Percentiles rank a stretch among this genome's conserved stretches.
phyloP scores from a whole-genome alignment of 305 asterid genomes.

The Andrographis paniculata region DNA sequence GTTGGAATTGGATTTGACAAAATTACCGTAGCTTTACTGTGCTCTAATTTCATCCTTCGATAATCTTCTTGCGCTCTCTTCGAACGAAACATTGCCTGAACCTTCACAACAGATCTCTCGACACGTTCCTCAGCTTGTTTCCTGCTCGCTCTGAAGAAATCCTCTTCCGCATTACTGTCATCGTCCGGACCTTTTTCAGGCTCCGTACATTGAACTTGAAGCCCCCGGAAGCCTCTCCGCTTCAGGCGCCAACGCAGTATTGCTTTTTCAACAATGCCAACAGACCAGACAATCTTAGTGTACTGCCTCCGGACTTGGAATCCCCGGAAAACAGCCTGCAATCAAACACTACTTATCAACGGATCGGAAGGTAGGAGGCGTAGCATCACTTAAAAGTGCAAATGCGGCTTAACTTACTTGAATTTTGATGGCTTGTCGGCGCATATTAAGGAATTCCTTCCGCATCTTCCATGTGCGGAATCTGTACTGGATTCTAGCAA shows the following conservation, averaged over 20 bases:
- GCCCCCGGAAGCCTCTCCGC: conserved; percentile 92
- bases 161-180: conserved; percentile 60
- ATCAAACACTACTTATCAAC: not conserved
- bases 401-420: conserved; percentile 44
- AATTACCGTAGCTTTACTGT: conserved; percentile 49
- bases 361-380: not conserved
- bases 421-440: conserved; percentile 75
- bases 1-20: not conserved
- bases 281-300: conserved; percentile 73
- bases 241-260: conserved; percentile 89
- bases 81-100: conserved; percentile 95
- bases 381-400: not conserved
- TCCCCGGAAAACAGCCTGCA: conserved; percentile 80
- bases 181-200: conserved; percentile 27
- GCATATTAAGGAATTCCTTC: conserved; percentile 68
- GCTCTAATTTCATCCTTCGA: conserved; percentile 77
- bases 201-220: conserved; percentile 45
- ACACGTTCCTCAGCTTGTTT: conserved; percentile 97
- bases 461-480: conserved; percentile 91
- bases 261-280: conserved; percentile 89
- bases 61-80: conserved; percentile 88
- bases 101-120: conserved; percentile 85
- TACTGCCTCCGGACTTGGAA: conserved; percentile 74
- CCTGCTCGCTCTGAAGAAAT: conserved; percentile 85
- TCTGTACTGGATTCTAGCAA: conserved; percentile 79